Base-by-base conservation (phyloP, 306 rosid genomes). In the Ochetophila trinervis region DNA sequence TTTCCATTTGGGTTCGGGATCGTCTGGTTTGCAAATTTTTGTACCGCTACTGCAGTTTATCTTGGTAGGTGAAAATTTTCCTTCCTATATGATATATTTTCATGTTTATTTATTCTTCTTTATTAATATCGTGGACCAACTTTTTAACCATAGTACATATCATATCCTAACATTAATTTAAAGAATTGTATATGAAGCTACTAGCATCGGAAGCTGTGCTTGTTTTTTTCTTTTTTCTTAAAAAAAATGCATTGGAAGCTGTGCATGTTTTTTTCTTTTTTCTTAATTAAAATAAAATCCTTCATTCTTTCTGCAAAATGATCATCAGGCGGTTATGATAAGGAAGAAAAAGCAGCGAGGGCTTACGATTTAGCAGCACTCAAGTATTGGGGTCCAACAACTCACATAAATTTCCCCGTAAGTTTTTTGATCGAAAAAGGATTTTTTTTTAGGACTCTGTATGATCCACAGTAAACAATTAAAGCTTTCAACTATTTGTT, bases 331-430 rank as follows among this genome's bases (percentile, higher is more conserved):
- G 99, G 99, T 51, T 93, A 93, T 80, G 99, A 93, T 56, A 93
- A 90, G 83, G 99, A 93, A 78, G 99, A 93, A 75, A 93, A 88
- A 78, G 99, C 99, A 75, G 99, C 99, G 35, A 85, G 72, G 80
- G 99, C 97, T 37, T 93, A 93, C 69, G 99, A 93, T 82, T 83
- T 93, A 80, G 99, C 99, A 66, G 99, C 99, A 62, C 82, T 93
- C 53, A 93, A 90, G 85, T 93, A 93, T 80, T 93, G 99, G 99
- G 99, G 99, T 70, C 91, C 96, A 73, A 86, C 96, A 14, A 90
- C 97, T 58, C 97, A 93, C 81, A 93, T 93, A 54, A 93, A 93
- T 85, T 93, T 93, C 82, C 90, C 99, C 9, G 99, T 93, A 78
- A 78, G 91, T 71, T 70, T 67, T 64, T 75, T 65, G 45, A 12